Evolutionary conservation across 176 grass and related monocot genomes (phyloP), one percentile per base, ranked within the genome.

Genomic region (Themeda triandra): DNA sequence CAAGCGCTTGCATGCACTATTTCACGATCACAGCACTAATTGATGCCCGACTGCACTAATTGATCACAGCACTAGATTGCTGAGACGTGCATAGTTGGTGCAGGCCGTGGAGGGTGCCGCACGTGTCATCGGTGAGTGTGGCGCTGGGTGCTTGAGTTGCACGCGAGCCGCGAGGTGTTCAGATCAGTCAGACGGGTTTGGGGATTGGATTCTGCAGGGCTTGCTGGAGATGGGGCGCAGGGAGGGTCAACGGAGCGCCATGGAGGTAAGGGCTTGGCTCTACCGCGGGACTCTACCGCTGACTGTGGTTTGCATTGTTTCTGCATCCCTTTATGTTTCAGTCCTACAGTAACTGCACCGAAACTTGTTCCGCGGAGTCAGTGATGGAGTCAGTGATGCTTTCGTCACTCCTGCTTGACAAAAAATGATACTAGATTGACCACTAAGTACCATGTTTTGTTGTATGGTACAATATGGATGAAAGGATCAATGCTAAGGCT

Each of bases 151-250:
- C 77, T 13, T 45, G 28, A 54, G 30, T 42, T 81, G 53, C 56
- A n/a, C 7, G 10, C 2, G 3, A 82, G n/a, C n/a, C n/a, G n/a
- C n/a, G n/a, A n/a, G 58, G 4, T 80, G 41, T 33, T 83, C 9
- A 30, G 5, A 14, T 83, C 4, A 30, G 5, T 51, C 3, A 68
- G 69, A 39, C 37, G 17, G 69, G 13, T 70, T 14, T 62, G 40
- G 30, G 78, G 29, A 66, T 79, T 82, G 74, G n/a, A 60, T 76
- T 82, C 35, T 78, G 42, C 86, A 93, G 94, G 91, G 88, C 40
- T 86, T 96, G 86, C 59, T 96, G 66, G 68, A 93, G 81, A 93
- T 96, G 84, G 94, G 19, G 73, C 88, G 4, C 91, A 96, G 71
- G 94, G 94, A 0, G 86, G 94, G 17, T 93, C 89, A 18, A 91